These are phyloP conservation scores for Candida sonorensis DNA, from an alignment of 805 yeast genomes.

Conservation along the genomic window DNA sequence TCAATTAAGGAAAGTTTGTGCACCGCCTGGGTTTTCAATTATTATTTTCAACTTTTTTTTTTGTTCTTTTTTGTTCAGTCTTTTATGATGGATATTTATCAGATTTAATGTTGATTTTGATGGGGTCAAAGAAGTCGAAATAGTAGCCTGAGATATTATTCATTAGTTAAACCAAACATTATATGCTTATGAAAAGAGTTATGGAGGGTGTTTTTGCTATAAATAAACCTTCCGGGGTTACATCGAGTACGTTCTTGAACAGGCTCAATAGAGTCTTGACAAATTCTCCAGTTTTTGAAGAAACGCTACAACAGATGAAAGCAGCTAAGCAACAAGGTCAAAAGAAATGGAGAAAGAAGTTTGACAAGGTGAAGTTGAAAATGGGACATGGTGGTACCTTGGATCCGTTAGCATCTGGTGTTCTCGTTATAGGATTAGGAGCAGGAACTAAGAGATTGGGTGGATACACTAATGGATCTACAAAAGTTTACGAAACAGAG, in stretches of 20 bases:
- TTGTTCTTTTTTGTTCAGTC: too few species aligned
- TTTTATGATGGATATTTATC: too few species aligned
- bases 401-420: conserved; percentile 95
- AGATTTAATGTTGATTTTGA: too few species aligned
- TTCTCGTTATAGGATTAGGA: conserved; percentile 87
- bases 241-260: conserved; percentile 69
- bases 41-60: too few species aligned
- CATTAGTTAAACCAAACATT: too few species aligned
- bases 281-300: conserved; percentile 48
- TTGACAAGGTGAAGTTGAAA: conserved; percentile 57
- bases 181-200: neutral
- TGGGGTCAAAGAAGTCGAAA: too few species aligned
- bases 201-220: conserved; percentile 95
- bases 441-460: conserved; percentile 79
- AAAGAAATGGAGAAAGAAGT: conserved; percentile 44
- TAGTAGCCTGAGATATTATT: too few species aligned
- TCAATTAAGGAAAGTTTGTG: too few species aligned
- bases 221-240: conserved; percentile 78
- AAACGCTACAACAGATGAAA: conserved; percentile 44
- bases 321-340: conserved; percentile 38
- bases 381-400: conserved; percentile 98
- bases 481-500: conserved; percentile 73
- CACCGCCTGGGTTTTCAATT: too few species aligned
- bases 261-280: conserved; percentile 60
- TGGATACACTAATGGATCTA: conserved; percentile 63